Percentiles rank a stretch among this genome's conserved stretches.
Conservation (phyloP, 1,284 basidiomycete species). For the Puccinia novopanici region DNA sequence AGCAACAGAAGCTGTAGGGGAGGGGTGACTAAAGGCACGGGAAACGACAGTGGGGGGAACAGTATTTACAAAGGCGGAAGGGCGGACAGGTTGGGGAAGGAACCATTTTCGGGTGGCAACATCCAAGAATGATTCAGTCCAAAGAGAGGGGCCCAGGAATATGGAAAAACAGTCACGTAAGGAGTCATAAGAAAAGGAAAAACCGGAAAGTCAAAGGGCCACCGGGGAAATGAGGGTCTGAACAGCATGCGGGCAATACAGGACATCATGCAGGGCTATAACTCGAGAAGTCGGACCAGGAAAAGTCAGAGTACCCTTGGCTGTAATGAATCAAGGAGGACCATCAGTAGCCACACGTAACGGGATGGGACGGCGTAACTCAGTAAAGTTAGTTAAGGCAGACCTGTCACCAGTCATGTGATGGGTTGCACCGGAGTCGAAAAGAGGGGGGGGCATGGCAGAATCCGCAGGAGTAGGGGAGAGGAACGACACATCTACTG, state of each 20-base stretch:
- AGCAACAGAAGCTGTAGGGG: neutral
- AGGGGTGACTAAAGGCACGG: neutral
- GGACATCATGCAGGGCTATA: neutral
- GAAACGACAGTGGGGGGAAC: neutral
- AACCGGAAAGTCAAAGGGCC: neutral
- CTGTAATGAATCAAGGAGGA: neutral
- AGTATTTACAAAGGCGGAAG: neutral
- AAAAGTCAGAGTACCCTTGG: slow-evolving; percentile 3
- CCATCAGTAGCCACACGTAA: no score
- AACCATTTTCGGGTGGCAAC: neutral
- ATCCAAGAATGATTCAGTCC: neutral
- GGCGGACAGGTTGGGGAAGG: no score
- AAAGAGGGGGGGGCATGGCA: neutral
- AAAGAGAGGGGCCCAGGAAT: neutral
- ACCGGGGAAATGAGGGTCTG: slow-evolving; percentile 2
- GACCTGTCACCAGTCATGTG: slow-evolving; percentile 30
- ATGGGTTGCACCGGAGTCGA: slow-evolving; percentile 34
- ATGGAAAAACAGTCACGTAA: neutral
- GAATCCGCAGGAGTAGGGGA: neutral
- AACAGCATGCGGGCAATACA: neutral
- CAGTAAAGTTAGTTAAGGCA: no score
- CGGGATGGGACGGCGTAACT: no score
- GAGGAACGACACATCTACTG: neutral
- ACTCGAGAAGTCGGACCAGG: neutral
- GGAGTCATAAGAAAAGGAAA: neutral